Evolutionary conservation across 78 protist genomes (phyloP), one percentile per base, ranked within the genome.

Genomic region (Bodo saltans): DNA sequence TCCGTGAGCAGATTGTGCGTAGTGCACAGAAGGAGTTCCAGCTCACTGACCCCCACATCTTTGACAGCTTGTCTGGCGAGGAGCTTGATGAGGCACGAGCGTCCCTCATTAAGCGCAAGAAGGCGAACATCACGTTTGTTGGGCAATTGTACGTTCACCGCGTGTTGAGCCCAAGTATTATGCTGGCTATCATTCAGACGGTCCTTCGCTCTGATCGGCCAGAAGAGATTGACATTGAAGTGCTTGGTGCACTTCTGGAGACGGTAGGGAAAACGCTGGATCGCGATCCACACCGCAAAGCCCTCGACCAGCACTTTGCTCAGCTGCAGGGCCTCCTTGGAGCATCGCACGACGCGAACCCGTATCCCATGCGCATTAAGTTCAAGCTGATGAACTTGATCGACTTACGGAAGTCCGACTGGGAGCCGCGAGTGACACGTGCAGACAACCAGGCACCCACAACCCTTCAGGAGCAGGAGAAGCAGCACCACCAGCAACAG

Each of bases 51-150:
- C 47, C 32, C 33, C 32, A 1, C 52, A 2, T 17, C n/a, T 40
- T 4, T 27, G 41, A 34, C 70, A 41, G 26, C 32, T 1, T 30
- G 40, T 12, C 52, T n/a, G 17, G 21, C 35, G 74, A 80, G 28
- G 35, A 79, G 84, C 76, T 33, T 40, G 68, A 73, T 68, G 67
- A 41, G 83, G 41, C 69, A n/a, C 52, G 8, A 68, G 30, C 1
- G 79, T 52, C 53, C 17, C 4, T 38, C 27, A 4, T 3, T 35
- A 1, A 27, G 42, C 74, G 87, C 68, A 68, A 40, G 86, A 35
- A 37, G 33, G 78, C 71, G 67, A 85, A 85, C 81, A 85, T 85
- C 85, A 67, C 42, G 67, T 85, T 85, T 74, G 73, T 85, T 34
- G 89, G 89, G 30, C 78, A 78, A 74, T 84, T 85, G 29, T 85